These are phyloP conservation scores for Conidiobolus incongruus DNA, from an alignment of 371 early-diverging fungal species.

Conservation along the genomic window DNA sequence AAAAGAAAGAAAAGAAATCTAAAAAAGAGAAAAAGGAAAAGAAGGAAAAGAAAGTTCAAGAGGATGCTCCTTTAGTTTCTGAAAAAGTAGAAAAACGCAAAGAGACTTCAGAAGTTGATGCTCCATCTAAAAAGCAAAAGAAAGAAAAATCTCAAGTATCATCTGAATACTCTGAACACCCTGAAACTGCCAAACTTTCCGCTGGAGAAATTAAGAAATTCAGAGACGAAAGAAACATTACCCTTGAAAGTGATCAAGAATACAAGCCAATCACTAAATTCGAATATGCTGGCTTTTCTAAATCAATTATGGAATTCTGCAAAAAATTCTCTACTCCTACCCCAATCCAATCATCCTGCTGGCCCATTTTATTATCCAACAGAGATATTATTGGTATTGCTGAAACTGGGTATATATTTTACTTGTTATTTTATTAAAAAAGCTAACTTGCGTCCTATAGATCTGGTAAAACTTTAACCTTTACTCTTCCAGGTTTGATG, in stretches of 20 bases:
- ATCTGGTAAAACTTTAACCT: conserved; percentile 84
- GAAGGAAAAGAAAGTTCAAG: conserved; percentile 12
- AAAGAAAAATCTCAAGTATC: conserved; percentile 8
- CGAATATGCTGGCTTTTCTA: conserved; percentile 39
- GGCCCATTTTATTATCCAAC: conserved; percentile 47
- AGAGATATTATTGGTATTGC: conserved; percentile 61
- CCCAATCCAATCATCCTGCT: conserved; percentile 91
- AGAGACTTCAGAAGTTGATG: conserved; percentile 9
- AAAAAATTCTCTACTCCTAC: conserved; percentile 76
- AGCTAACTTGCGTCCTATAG: conserved; percentile 4
- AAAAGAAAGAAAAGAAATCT: conserved; percentile 23
- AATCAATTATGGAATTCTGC: conserved; percentile 49
- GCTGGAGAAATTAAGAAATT: conserved; percentile 18
- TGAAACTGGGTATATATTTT: conserved; percentile 39
- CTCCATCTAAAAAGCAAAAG: conserved; percentile 9
- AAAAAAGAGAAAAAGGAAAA: conserved; percentile 15
- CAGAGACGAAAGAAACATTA: conserved; percentile 39
- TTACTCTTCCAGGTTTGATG: conserved; percentile 79
- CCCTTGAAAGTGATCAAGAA: conserved; percentile 32
- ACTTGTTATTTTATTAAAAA: conserved; percentile 1
- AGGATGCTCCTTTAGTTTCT: conserved; percentile 5
- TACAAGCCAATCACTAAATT: conserved; percentile 60
- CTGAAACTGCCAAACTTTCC: conserved; percentile 13
- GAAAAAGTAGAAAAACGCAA: conserved; percentile 11
- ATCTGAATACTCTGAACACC: conserved; percentile 6